Evolutionary conservation across 2,329 filamentous ascomycete genomes (phyloP).

Genomic region (Neofusicoccum cordaticola): DNA sequence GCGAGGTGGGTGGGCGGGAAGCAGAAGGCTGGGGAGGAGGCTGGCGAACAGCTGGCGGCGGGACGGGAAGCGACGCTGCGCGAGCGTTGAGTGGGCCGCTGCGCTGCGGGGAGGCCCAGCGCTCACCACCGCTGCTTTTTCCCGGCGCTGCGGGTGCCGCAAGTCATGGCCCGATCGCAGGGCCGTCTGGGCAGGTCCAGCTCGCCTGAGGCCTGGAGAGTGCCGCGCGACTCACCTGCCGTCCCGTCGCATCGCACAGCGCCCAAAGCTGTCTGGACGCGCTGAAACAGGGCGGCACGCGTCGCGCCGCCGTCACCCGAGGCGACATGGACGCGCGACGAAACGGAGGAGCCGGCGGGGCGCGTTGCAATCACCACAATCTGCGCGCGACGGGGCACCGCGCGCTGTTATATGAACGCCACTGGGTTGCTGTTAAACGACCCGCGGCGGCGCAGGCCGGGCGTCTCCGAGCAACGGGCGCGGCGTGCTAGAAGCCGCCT

Average conservation of each 20-base stretch:
- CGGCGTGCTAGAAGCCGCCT: neutral
- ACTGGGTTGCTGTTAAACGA: neutral
- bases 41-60: conserved; percentile 5
- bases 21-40: conserved; percentile 1
- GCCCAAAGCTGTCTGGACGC: neutral
- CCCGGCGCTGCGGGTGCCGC: neutral
- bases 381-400: neutral
- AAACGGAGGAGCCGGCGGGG: conserved; percentile 1
- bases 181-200: too few relatives aligned
- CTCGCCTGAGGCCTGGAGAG: too few relatives aligned
- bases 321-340: neutral
- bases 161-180: neutral
- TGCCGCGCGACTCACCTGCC: neutral
- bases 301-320: neutral
- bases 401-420: neutral
- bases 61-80: neutral
- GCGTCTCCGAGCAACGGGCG: neutral
- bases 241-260: conserved; percentile 6
- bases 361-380: neutral
- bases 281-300: conserved; percentile 7
- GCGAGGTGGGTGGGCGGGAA: neutral
- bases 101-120: neutral
- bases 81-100: neutral
- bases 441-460: neutral
- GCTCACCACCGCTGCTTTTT: neutral